Base-by-base conservation (phyloP, 257 asterid genomes). In the Lycium ferocissimum region DNA sequence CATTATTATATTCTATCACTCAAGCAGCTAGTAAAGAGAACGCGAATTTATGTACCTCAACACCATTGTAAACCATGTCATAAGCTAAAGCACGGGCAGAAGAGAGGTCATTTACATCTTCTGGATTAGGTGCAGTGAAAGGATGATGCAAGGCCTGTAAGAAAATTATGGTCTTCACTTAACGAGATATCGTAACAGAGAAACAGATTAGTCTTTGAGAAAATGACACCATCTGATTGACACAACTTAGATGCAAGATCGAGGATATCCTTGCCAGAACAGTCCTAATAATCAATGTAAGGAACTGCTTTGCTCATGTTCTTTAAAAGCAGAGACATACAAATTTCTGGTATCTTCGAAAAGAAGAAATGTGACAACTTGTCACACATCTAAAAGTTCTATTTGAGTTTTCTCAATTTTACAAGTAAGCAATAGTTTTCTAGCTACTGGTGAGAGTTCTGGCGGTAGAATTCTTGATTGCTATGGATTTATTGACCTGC, bases 21-120 rank as follows among this genome's bases (percentile, higher is more conserved):
- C 54, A 53, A 83, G 37, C 57, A 83, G 37, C 79, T 54, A 47
- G 45, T 83, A 4, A 26, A 61, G 82, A 0, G 57, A 63, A 54
- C 54, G 79, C 6, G 15, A 33, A 47, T 37, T 86, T 38, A 80
- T 63, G 61, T 87, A 97, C 99, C 98, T 97, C 99, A 78, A 97
- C 94, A 37, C 99, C 99, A 85, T 97, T 95, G 90, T 94, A 97
- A 91, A 97, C 99, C 98, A 97, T 91, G 90, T 95, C 99, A 91
- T 97, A 97, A 57, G 99, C 98, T 80, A 97, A 90, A 84, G 99
- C 99, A 65, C 98, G 98, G 51, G 99, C 98, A 89, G 97, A 92
- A 65, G 98, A 70, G 80, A 97, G 94, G 90, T 94, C 94, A 47
- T 88, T 63, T 92, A 94, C 90, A 88, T 97, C 99, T 88, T 94